Percentiles rank a stretch among this genome's conserved stretches.
These are phyloP conservation scores for Quercus parvula DNA, from an alignment of 306 rosid genomes.

Conservation along the genomic window DNA sequence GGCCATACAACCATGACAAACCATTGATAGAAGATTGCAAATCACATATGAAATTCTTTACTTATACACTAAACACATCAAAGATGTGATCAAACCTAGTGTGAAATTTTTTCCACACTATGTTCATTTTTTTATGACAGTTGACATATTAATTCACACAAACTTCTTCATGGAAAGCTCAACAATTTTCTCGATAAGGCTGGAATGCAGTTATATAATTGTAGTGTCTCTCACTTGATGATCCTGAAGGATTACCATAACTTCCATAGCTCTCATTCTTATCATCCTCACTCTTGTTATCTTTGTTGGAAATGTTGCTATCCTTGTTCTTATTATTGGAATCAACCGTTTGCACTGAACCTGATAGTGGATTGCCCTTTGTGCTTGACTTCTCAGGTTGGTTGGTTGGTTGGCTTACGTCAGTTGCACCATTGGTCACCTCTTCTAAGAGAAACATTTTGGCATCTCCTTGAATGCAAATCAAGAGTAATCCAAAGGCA, in stretches of 20 bases:
- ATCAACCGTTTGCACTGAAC: no score
- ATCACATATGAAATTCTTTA: background rate
- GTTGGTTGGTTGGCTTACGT: background rate
- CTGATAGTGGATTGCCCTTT: background rate
- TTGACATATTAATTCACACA: background rate
- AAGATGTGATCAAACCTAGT: background rate
- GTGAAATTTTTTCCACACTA: background rate
- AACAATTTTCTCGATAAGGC: background rate
- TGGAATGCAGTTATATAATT: constrained; percentile 11
- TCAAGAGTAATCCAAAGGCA: background rate
- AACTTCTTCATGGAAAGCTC: background rate
- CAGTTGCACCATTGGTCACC: background rate
- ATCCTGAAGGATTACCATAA: constrained; percentile 18
- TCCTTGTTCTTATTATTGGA: background rate
- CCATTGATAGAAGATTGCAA: background rate
- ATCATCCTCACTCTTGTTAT: constrained; percentile 2
- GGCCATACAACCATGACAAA: background rate
- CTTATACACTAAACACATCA: background rate
- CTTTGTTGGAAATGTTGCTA: no score
- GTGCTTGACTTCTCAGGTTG: background rate
- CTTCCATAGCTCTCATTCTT: constrained; percentile 8
- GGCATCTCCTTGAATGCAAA: constrained; percentile 6
- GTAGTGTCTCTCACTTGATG: constrained; percentile 7
- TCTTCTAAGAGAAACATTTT: constrained; percentile 6
- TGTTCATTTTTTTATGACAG: background rate